Percentiles rank a stretch among this genome's conserved stretches.
Conservation (phyloP, 2,329 filamentous ascomycete species). For the Nothophaeocryptopus gaeumannii region DNA sequence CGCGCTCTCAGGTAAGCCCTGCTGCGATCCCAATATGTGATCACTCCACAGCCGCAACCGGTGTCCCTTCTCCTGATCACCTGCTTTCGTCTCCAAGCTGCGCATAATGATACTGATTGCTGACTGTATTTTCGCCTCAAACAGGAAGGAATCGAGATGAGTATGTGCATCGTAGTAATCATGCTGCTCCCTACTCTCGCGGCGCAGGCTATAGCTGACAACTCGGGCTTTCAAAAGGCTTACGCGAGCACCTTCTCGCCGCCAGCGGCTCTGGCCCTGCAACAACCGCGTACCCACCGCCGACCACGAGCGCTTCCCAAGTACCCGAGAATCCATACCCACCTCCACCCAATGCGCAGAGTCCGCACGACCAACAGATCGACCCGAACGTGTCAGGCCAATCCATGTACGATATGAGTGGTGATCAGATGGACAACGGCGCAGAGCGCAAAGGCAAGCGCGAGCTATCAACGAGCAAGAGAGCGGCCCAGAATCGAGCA, state of each 20-base stretch:
- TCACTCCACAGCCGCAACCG: conserved; percentile 27
- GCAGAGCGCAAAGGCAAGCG: conserved; percentile 72
- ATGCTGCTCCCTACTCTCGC: background rate
- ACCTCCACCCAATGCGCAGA: conserved; percentile 38
- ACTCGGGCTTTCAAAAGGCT: conserved; percentile 42
- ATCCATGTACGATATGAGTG: conserved; percentile 48
- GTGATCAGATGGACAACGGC: conserved; percentile 47
- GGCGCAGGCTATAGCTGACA: conserved; percentile 11
- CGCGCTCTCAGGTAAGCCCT: conserved; percentile 55
- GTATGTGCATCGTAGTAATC: conserved; percentile 32
- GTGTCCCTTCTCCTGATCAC: conserved; percentile 5
- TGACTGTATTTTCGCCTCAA: conserved; percentile 17
- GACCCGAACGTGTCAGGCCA: conserved; percentile 57
- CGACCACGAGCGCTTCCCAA: conserved; percentile 27
- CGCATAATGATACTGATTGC: conserved; percentile 6
- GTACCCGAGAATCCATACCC: conserved; percentile 38
- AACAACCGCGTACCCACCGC: conserved; percentile 41
- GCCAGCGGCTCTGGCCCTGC: conserved; percentile 40
- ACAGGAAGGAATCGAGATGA: conserved; percentile 41
- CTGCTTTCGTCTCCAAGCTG: background rate
- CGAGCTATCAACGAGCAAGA: conserved; percentile 91
- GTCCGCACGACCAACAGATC: conserved; percentile 51
- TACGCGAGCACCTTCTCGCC: conserved; percentile 62
- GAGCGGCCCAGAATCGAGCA: conserved; percentile 92
- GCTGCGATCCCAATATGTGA: conserved; percentile 12